Base-by-base conservation (phyloP, 352 stramenopile genomes). In the Aphanomyces astaci region DNA sequence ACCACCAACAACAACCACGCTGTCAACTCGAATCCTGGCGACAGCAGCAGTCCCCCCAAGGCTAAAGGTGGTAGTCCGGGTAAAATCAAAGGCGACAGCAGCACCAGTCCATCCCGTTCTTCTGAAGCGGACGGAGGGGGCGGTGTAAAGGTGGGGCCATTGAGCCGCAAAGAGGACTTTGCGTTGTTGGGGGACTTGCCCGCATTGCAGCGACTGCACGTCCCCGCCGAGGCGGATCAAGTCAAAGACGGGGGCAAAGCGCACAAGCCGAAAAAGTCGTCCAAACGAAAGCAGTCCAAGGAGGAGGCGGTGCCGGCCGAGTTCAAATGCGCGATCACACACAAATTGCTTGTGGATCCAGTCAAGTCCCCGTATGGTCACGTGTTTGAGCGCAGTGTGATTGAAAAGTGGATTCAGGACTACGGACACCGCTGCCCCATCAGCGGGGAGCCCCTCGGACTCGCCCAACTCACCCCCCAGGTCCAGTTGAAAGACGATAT, bases 161-260 rank as follows among this genome's bases (percentile, higher is more conserved):
- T 92, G 25, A 88, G 81, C 10, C 80, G 84, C 17, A 92, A 92
- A 71, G 86, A 94, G 71, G 82, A 94, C 33, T 94, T 91, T 56
- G 76, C 79, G 31, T 64, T 94, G 9, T 75, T 94, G 1, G 86
- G 86, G 1, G 86, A 94, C 60, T 73, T 94, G 39, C 86, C 86
- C 7, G 80, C 71, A 25, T 52, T 91, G 2, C 75, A 86, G 51
- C n/a, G 71, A 71, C 15, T 69, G 63, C 4, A 28, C 67, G 0
- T 55, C 71, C 11, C 80, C 72, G 4, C 49, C 67, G 5, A 92
- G 87, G 43, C 79, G 71, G 19, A 90, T 90, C 69, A 76, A 86
- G 27, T 70, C 13, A 22, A 49, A 9, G 10, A 22, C 19, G 10
- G 2, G 25, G 33, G 13, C 72, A 80, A 90, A 36, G 77, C 39